Evolutionary conservation across 371 early-diverging fungal genomes (phyloP).

Genomic region (Mortierella sp.): DNA sequence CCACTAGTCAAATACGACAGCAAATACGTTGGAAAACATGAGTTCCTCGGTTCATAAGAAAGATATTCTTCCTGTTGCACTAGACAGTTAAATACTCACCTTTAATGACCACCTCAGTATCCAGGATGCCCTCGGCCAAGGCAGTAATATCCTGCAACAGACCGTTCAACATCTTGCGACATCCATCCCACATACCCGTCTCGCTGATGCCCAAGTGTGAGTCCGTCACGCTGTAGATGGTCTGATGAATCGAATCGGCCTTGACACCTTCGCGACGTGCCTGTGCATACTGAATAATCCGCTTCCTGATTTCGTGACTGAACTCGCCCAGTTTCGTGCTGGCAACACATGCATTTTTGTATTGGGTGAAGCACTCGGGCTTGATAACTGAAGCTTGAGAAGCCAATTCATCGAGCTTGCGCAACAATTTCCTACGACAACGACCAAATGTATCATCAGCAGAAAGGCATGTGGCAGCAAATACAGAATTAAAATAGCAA

Average conservation of each 20-base stretch:
- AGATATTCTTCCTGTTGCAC: neutral
- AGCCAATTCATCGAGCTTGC: constrained; percentile 72
- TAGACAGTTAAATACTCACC: constrained; percentile 13
- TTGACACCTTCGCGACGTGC: constrained; percentile 61
- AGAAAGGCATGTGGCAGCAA: too few relatives aligned
- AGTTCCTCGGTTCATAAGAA: neutral
- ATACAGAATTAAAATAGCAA: too few relatives aligned
- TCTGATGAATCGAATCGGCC: constrained; percentile 61
- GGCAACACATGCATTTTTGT: constrained; percentile 61
- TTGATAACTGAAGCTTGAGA: constrained; percentile 66
- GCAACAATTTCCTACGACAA: constrained; percentile 68
- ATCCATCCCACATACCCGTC: constrained; percentile 73
- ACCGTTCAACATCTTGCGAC: constrained; percentile 62
- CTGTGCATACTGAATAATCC: constrained; percentile 23
- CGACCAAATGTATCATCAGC: too few relatives aligned
- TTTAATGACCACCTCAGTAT: constrained; percentile 60
- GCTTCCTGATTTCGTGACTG: constrained; percentile 31
- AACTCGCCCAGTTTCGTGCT: constrained; percentile 63
- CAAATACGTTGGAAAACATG: neutral
- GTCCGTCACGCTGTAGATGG: constrained; percentile 63
- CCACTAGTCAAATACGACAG: constrained; percentile 56
- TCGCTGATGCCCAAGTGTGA: constrained; percentile 66
- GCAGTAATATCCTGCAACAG: constrained; percentile 61
- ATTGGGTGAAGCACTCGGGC: constrained; percentile 62
- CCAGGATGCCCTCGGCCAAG: constrained; percentile 44